Percentiles rank a stretch among this genome's conserved stretches.
Conservation (phyloP, 2,329 filamentous ascomycete genomes). For the Kalmusia sp. region DNA sequence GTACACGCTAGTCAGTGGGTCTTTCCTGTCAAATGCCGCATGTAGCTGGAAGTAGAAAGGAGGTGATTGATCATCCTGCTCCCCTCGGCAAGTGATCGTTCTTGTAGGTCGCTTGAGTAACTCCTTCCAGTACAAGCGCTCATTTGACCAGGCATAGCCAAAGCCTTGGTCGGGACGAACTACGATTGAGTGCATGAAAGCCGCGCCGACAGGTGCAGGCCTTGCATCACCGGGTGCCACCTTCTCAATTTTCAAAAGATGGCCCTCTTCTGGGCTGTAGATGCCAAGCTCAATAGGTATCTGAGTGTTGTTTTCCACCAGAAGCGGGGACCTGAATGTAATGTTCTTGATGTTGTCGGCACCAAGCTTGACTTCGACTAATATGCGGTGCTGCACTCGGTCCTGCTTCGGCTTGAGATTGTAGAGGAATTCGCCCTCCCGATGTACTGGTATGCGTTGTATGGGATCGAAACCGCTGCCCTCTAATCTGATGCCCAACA, state of each 20-base stretch:
- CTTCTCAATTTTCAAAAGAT: conserved; percentile 97
- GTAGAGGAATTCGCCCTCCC: conserved; percentile 94
- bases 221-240: conserved; percentile 89
- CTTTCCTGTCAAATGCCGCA: conserved; percentile 81
- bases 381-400: conserved; percentile 82
- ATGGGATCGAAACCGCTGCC: conserved; percentile 93
- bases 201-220: conserved; percentile 90
- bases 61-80: conserved; percentile 75
- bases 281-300: conserved; percentile 94
- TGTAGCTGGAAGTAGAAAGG: conserved; percentile 98
- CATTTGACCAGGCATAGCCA: conserved; percentile 92
- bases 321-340: conserved; percentile 86
- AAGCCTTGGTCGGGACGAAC: conserved; percentile 94
- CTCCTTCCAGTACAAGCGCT: conserved; percentile 92
- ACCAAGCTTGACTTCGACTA: conserved; percentile 92
- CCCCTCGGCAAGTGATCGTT: conserved; percentile 87
- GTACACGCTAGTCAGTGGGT: conserved; percentile 83
- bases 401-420: conserved; percentile 87
- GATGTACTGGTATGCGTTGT: conserved; percentile 84
- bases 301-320: conserved; percentile 96
- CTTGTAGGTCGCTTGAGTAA: conserved; percentile 82
- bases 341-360: conserved; percentile 97
- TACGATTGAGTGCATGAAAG: conserved; percentile 85
- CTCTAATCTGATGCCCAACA: conserved; percentile 84
- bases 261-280: conserved; percentile 84